phyloP scores from a whole-genome alignment of 495 filamentous ascomycete genomes.

The Cercophora scortea region DNA sequence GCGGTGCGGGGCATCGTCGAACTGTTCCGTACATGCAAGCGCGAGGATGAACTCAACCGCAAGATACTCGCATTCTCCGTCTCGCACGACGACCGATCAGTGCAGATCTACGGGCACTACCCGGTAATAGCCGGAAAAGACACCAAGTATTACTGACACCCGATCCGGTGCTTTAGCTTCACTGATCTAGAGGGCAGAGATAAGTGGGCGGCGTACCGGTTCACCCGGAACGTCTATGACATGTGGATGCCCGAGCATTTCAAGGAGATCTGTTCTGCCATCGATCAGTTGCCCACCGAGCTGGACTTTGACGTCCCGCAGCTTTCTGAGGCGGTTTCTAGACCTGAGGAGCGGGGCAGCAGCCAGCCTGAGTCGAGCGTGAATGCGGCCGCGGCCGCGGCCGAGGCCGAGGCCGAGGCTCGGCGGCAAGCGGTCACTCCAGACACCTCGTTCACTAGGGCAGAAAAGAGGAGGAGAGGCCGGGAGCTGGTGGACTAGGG shows the following conservation, averaged over 20 bases:
- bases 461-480: too few species aligned
- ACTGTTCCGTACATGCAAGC: constrained; percentile 23
- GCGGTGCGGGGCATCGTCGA: constrained; percentile 28
- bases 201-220: constrained; percentile 12
- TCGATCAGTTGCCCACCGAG: constrained; percentile 26
- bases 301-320: constrained; percentile 16
- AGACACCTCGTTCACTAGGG: too few species aligned
- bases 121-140: constrained; percentile 8
- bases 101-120: constrained; percentile 34
- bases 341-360: too few species aligned
- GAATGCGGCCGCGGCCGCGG: too few species aligned
- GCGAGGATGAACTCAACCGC: constrained; percentile 29
- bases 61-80: constrained; percentile 41
- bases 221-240: constrained; percentile 33
- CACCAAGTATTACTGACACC: constrained; percentile 9
- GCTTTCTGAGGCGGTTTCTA: too few species aligned
- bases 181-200: constrained; percentile 3
- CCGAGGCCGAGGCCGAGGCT: too few species aligned
- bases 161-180: not conserved
- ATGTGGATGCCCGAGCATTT: constrained; percentile 31
- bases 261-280: constrained; percentile 31
- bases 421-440: too few species aligned
- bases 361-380: too few species aligned
- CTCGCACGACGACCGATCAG: constrained; percentile 32
- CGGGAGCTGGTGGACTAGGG: too few species aligned